A percentile compares a stretch with the other conserved stretches of the same genome.
Conservation (phyloP, 2,329 filamentous ascomycete genomes). For the Xylariales sp. region DNA sequence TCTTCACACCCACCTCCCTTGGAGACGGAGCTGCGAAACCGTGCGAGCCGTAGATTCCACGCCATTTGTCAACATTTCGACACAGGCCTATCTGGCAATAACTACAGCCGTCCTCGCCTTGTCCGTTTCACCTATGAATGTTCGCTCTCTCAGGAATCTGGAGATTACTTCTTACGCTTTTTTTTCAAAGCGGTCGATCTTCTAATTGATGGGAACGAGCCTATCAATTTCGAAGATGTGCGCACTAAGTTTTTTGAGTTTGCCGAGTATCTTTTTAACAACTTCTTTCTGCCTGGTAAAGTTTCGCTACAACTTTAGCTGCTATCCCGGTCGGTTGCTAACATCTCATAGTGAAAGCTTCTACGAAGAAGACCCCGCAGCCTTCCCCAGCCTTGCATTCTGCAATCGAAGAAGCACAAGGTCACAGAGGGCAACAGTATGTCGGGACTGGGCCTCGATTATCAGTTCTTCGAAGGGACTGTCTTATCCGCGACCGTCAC, state of each 20-base stretch:
- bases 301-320: slow-evolving; percentile 4
- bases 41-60: slow-evolving; percentile 34
- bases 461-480: slow-evolving; percentile 41
- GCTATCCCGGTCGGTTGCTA: slow-evolving; percentile 13
- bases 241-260: slow-evolving; percentile 39
- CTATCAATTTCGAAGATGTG: slow-evolving; percentile 36
- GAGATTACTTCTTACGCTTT: slow-evolving; percentile 43
- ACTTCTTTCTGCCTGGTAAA: slow-evolving; percentile 46
- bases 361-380: slow-evolving; percentile 43
- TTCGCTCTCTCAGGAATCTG: slow-evolving; percentile 41
- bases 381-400: slow-evolving; percentile 42
- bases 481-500: slow-evolving; percentile 45
- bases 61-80: slow-evolving; percentile 40
- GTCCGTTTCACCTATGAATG: slow-evolving; percentile 44
- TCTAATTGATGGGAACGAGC: slow-evolving; percentile 29
- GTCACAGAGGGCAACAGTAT: slow-evolving; percentile 30
- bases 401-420: slow-evolving; percentile 39
- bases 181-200: slow-evolving; percentile 44
- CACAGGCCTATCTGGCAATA: slow-evolving; percentile 13
- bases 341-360: slow-evolving; percentile 43
- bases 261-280: slow-evolving; percentile 44
- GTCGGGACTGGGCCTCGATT: slow-evolving; percentile 42
- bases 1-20: slow-evolving; percentile 30
- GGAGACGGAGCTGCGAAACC: slow-evolving; percentile 28
- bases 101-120: slow-evolving; percentile 43